Conservation (phyloP, 768 basidiomycete genomes). For the Pisolithus albus region DNA sequence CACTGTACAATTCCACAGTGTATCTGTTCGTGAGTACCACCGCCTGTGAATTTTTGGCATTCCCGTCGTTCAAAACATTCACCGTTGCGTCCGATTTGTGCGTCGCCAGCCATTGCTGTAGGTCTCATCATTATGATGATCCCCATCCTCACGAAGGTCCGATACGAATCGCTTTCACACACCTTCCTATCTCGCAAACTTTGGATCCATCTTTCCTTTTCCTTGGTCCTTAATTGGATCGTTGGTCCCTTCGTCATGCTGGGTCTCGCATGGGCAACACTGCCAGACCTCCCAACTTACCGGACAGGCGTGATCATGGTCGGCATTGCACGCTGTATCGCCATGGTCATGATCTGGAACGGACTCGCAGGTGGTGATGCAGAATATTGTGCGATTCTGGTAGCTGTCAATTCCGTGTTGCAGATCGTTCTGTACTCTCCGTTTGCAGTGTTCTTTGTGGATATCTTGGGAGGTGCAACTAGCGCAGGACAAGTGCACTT, state of each 20-base stretch:
- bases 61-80: not conserved
- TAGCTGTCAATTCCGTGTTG: conserved; percentile 71
- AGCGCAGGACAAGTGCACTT: conserved; percentile 36
- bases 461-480: conserved; percentile 49
- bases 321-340: conserved; percentile 38
- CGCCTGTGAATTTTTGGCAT: not conserved
- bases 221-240: conserved; percentile 73
- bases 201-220: conserved; percentile 65
- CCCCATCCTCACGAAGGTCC: conserved; percentile 71
- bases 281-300: conserved; percentile 71
- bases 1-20: conserved; percentile 55
- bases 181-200: conserved; percentile 46
- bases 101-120: conserved; percentile 59
- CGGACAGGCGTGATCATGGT: conserved; percentile 79
- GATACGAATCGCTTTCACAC: conserved; percentile 61
- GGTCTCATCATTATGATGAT: conserved; percentile 88
- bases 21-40: conserved; percentile 64
- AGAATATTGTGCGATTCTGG: conserved; percentile 73
- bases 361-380: conserved; percentile 60
- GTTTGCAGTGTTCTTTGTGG: conserved; percentile 65
- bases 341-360: conserved; percentile 83
- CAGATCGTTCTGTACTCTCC: conserved; percentile 71
- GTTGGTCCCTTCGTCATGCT: conserved; percentile 79
- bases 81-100: not conserved
- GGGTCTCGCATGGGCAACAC: conserved; percentile 77